A percentile compares a stretch with the other conserved stretches of the same genome.
These are phyloP conservation scores for Vigna reflexopilosa DNA, from an alignment of 306 rosid genomes.

Conservation along the genomic window DNA sequence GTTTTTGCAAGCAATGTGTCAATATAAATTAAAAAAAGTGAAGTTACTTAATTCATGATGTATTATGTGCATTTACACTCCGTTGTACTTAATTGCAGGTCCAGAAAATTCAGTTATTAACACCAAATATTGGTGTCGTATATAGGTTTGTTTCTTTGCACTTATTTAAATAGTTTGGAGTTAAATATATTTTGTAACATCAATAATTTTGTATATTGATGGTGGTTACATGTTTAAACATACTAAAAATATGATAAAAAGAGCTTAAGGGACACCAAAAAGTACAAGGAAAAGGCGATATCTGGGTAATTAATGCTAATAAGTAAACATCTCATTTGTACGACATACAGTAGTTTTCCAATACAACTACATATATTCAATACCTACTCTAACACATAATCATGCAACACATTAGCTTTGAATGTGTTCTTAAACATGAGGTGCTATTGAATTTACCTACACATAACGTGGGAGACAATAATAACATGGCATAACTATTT, in stretches of 20 bases:
- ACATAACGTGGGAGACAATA: slow-evolving; percentile 1
- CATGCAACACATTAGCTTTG: slow-evolving; percentile 2
- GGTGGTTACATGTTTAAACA: neutral
- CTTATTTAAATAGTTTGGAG: slow-evolving; percentile 36
- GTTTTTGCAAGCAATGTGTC: neutral
- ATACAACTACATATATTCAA: no score
- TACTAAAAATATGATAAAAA: no score
- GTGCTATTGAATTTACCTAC: slow-evolving; percentile 32
- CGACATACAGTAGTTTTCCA: no score
- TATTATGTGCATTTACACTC: slow-evolving; percentile 10
- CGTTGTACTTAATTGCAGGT: slow-evolving; percentile 61
- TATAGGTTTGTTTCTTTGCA: slow-evolving; percentile 68
- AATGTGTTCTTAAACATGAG: slow-evolving; percentile 19
- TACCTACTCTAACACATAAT: neutral
- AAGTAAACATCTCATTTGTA: no score
- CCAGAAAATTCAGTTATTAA: slow-evolving; percentile 82
- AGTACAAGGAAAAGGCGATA: no score
- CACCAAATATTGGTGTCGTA: slow-evolving; percentile 95
- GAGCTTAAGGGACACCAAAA: no score
- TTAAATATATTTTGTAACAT: slow-evolving; percentile 33
- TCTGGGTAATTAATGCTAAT: no score
- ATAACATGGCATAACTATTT: neutral
- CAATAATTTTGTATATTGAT: neutral
- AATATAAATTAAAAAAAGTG: neutral
- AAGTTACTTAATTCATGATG: slow-evolving; percentile 8